Base-by-base conservation (phyloP, 805 yeast species). In the Helenozyma rhizophorensis region DNA sequence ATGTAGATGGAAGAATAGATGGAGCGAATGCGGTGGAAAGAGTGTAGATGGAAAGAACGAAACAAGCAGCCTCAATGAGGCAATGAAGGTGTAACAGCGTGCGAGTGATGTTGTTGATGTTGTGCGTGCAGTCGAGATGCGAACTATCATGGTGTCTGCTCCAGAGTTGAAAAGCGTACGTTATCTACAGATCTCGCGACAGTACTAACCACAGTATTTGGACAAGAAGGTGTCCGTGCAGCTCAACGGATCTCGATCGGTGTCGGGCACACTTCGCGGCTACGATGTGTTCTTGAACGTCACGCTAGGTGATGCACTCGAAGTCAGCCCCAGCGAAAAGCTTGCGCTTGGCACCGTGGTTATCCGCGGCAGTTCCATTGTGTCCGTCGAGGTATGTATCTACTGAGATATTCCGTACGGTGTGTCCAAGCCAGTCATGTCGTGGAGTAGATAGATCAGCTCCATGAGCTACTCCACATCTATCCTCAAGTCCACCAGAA, bases 231-330 rank as follows among this genome's bases (percentile, higher is more conserved):
- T 90, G 17, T 67, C 78, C 10, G 64, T 90, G 12, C 83, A 82
- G 43, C 68, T 90, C 39, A 87, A 86, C 55, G 94, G 95, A 2
- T 62, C 83, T 10, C 70, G 97, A 31, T 74, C 74, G 45, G 76
- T 90, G 1, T 73, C 76, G n/a, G 97, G 97, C 2, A 74, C 75
- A 9, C 69, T 90, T 34, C 68, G 85, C 48, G 97, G 97, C 2
- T 90, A 78, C 55, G 97, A 90, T 53, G 74, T 74, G n/a, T 83
- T 83, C 51, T 54, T 84, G 47, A 84, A 84, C 49, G 60, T 83
- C 15, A 86, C 84, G 1, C 54, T 84, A 23, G 84, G 78, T 28
- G 83, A 80, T 31, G 86, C 87, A 1, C 67, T 78, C 11, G 93
- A 83, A 53, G 76, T 74, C 39, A 62, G 63, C 23, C 45, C 57